Evolutionary conservation across 345 rosid species (phyloP), one percentile per base, ranked within the genome.

Genomic region (Cochlearia excelsa): DNA sequence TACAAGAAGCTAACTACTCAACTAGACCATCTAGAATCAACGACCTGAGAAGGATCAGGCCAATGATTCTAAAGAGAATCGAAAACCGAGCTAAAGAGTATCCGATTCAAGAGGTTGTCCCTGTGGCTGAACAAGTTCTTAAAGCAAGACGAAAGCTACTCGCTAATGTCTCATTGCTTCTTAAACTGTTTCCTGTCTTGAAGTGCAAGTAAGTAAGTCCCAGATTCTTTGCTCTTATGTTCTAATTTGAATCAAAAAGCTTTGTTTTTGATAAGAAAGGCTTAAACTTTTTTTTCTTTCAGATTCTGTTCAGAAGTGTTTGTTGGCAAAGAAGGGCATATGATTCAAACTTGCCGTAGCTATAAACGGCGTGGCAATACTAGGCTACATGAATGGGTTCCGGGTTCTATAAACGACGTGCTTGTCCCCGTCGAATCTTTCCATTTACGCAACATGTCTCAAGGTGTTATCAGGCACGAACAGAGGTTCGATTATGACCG

Each of bases 261-360:
- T 46, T 69, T 40, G 3, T 51, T 7, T 38, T 1, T 7, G 9
- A 1, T 42, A 26, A 42, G 57, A 46, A 29, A 57, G 6, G 23
- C 30, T 27, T 45, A 29, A 57, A 26, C 30, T 59, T 16, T 16
- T 16, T 16, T 16, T 16, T 16, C 23, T 16, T 70, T n/a, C 77
- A 92, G 96, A 79, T 88, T 86, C 65, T 88, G 97, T 67, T 69
- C 93, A 0, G 98, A 92, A 63, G 93, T 84, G 6, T 82, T 66
- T 75, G 52, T 88, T 43, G 97, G 98, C 10, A 86, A 84, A 76
- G 65, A 74, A 63, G 97, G 98, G n/a, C 98, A 92, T 66, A 62
- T 84, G 67, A 82, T 92, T 66, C 79, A 82, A 56, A 88, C 89
- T 42, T 92, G 98, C 47, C 65, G 73, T 39, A 91, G 98, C 37